These are phyloP conservation scores for Lyophyllum atratum DNA, from an alignment of 768 basidiomycete genomes.

Conservation along the genomic window DNA sequence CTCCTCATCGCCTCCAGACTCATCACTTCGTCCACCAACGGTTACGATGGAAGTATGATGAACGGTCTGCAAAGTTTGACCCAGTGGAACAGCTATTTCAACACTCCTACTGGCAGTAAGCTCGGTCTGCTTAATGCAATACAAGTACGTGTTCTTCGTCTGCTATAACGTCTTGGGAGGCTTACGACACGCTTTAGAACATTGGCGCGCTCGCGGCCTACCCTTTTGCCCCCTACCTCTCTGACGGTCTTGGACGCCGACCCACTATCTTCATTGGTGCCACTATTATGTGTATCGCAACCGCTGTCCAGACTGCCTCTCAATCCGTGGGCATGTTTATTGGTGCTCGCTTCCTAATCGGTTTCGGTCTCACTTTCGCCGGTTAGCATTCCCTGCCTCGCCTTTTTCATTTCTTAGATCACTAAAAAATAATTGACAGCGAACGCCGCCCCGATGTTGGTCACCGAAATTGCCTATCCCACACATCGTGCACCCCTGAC, in stretches of 20 bases:
- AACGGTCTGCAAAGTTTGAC: conserved; percentile 72
- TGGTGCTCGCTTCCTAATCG: conserved; percentile 77
- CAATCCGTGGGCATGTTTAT: conserved; percentile 79
- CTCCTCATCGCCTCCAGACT: conserved; percentile 39
- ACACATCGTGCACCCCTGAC: conserved; percentile 79
- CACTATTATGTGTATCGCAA: conserved; percentile 67
- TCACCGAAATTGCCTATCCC: conserved; percentile 87
- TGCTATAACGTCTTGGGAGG: not conserved
- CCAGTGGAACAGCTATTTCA: conserved; percentile 66
- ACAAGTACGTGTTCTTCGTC: conserved; percentile 47
- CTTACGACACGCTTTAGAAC: conserved; percentile 41
- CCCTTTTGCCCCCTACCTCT: conserved; percentile 70
- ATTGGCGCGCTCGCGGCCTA: conserved; percentile 69
- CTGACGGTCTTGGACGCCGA: conserved; percentile 73
- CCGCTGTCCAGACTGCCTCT: conserved; percentile 70
- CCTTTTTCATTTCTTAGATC: conserved; percentile 9
- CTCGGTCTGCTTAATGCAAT: conserved; percentile 76
- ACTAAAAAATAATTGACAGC: conserved; percentile 32
- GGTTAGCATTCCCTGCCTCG: conserved; percentile 32
- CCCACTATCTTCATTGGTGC: conserved; percentile 69
- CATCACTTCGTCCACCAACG: conserved; percentile 75
- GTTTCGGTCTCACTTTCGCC: conserved; percentile 77
- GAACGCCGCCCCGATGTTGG: conserved; percentile 79
- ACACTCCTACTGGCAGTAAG: conserved; percentile 54
- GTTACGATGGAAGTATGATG: conserved; percentile 81